Evolutionary conservation across 495 filamentous ascomycete species (phyloP).

Genomic region (Penicillium longicatenatum): DNA sequence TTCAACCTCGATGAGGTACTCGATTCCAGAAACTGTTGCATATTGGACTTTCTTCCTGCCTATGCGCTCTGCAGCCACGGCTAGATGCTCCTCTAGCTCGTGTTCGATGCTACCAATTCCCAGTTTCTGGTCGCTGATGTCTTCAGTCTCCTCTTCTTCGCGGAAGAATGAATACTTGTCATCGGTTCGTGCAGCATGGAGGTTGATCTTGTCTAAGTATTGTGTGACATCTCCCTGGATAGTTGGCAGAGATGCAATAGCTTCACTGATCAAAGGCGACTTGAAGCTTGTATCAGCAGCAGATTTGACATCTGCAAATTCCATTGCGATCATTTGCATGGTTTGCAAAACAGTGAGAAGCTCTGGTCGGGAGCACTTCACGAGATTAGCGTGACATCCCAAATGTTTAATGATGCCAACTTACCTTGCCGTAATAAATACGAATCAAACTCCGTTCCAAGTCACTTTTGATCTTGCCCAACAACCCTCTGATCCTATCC

Average conservation of each 20-base stretch:
- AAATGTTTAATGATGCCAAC: background rate
- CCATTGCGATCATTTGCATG: conserved; percentile 74
- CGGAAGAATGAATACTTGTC: conserved; percentile 96
- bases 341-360: conserved; percentile 83
- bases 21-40: conserved; percentile 81
- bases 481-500: conserved; percentile 70
- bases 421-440: conserved; percentile 89
- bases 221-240: conserved; percentile 69
- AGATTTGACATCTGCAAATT: conserved; percentile 66
- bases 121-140: conserved; percentile 83
- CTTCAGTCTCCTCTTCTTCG: conserved; percentile 80
- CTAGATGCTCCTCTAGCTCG: conserved; percentile 76
- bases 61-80: conserved; percentile 67
- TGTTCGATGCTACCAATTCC: conserved; percentile 89
- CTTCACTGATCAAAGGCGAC: conserved; percentile 68
- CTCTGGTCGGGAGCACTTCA: conserved; percentile 82
- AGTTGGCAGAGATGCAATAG: conserved; percentile 73
- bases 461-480: conserved; percentile 74
- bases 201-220: conserved; percentile 84
- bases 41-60: conserved; percentile 73
- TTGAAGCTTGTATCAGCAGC: conserved; percentile 72
- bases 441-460: conserved; percentile 90
- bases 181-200: conserved; percentile 77
- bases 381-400: conserved; percentile 22
- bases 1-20: conserved; percentile 90